Evolutionary conservation across 2,329 filamentous ascomycete genomes (phyloP), one percentile per base, ranked within the genome.

Genomic region (Neofusicoccum umdonicola): DNA sequence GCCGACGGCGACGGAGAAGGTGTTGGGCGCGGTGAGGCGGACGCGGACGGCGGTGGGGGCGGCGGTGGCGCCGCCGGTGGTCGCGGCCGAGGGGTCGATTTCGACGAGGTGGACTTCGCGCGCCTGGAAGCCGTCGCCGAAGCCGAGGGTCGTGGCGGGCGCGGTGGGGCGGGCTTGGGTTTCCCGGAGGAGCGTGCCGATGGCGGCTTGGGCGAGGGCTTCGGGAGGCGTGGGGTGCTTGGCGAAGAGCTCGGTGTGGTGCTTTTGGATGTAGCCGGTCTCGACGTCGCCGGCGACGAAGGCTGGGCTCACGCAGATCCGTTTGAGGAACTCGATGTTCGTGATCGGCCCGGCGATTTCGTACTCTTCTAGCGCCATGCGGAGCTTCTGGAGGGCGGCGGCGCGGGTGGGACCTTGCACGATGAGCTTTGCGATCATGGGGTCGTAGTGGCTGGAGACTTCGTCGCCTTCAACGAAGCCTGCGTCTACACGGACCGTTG

Each of bases 351-450:
- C 95, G 2, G 94, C 95, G 11, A 99, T 88, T 78, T 99, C 92
- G 74, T 98, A 99, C 54, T 92, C 85, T 68, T 92, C 89, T 11
- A 99, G 81, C 0, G 95, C 93, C 3, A 88, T 82, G 42, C 88
- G 87, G 66, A 99, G 83, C 76, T 92, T 96, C 65, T 91, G 88
- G 57, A 99, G 89, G 3, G 93, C 92, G 31, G 90, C 89, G 74
- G 90, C 86, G 66, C 95, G 86, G 64, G 90, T 90, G 15, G 87
- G 85, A 0, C 91, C 95, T 65, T 91, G 87, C 5, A 98, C 92
- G 70, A 99, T 99, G 61, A 99, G 85, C 80, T 99, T 99, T 50
- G 95, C 92, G 69, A 99, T 97, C 95, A 99, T 99, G 34, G 95
- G 95, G 71, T 99, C 95, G 77, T 99, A 99, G 63, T 95, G 91